Evolutionary conservation across 495 filamentous ascomycete species (phyloP).

Genomic region (Elaphomyces granulatus): DNA sequence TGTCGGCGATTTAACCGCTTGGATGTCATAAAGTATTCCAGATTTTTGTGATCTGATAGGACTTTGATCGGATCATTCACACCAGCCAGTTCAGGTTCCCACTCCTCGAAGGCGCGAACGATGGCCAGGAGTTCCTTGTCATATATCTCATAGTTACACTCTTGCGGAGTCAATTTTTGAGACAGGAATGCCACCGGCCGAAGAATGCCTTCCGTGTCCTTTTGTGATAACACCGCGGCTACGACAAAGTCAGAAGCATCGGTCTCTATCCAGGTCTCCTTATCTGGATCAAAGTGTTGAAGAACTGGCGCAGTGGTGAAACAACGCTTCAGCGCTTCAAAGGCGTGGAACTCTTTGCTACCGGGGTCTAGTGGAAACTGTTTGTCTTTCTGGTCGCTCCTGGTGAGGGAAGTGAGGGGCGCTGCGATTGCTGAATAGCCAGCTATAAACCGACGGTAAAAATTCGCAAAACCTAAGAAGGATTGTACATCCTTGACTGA

Average conservation of each 20-base stretch:
- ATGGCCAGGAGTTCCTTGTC: slow-evolving; percentile 16
- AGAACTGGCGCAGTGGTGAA: slow-evolving; percentile 4
- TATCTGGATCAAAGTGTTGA: slow-evolving; percentile 4
- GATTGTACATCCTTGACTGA: slow-evolving; percentile 10
- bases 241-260: not conserved
- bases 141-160: slow-evolving; percentile 19
- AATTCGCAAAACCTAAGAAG: slow-evolving; percentile 19
- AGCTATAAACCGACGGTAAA: slow-evolving; percentile 18
- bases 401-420: slow-evolving; percentile 6
- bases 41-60: slow-evolving; percentile 3
- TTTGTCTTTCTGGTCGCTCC: not conserved
- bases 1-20: slow-evolving; percentile 9
- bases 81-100: slow-evolving; percentile 7
- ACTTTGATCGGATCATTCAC: slow-evolving; percentile 5
- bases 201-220: not conserved
- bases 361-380: not conserved
- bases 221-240: not conserved
- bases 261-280: too few species aligned
- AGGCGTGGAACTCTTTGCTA: not conserved
- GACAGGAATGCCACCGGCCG: slow-evolving; percentile 13
- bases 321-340: not conserved
- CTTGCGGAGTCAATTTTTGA: slow-evolving; percentile 7
- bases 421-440: slow-evolving; percentile 7
- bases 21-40: slow-evolving; percentile 15
- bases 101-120: not conserved